Conservation (phyloP, 495 filamentous ascomycete genomes). For the Aspergillus mulundensis region DNA sequence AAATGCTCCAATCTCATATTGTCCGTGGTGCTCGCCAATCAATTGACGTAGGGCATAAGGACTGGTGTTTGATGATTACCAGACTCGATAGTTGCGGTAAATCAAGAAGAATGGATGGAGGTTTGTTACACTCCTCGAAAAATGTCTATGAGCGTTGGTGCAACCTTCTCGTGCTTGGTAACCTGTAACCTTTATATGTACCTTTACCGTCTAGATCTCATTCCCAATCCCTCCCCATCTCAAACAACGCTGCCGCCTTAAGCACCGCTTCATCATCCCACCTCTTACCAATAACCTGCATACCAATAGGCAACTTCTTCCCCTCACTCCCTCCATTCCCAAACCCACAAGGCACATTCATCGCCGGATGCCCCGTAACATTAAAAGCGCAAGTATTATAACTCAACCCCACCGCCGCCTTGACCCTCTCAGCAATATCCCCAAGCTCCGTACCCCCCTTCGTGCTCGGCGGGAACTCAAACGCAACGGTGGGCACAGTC, state of each 20-base stretch:
- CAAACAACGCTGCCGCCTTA: slow-evolving; percentile 23
- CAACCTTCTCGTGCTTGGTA: too few relatives aligned
- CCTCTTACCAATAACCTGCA: slow-evolving; percentile 53
- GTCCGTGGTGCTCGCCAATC: too few relatives aligned
- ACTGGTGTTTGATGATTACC: too few relatives aligned
- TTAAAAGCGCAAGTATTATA: slow-evolving; percentile 54
- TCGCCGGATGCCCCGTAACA: slow-evolving; percentile 51
- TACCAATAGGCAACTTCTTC: slow-evolving; percentile 48
- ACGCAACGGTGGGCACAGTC: slow-evolving; percentile 38
- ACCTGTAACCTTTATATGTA: too few relatives aligned
- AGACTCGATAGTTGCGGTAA: too few relatives aligned
- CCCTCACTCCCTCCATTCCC: slow-evolving; percentile 20
- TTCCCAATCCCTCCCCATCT: slow-evolving; percentile 10
- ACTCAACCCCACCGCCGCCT: slow-evolving; percentile 35
- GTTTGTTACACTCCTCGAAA: too few relatives aligned
- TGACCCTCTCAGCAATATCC: slow-evolving; percentile 29
- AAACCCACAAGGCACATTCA: slow-evolving; percentile 51
- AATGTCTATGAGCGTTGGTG: too few relatives aligned
- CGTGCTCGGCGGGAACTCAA: slow-evolving; percentile 20
- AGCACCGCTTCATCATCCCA: slow-evolving; percentile 39
- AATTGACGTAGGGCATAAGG: too few relatives aligned
- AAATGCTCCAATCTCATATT: too few relatives aligned
- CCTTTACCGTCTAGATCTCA: too few relatives aligned
- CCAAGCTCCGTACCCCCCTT: not conserved
- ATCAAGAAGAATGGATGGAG: too few relatives aligned